Evolutionary conservation across 2,329 filamentous ascomycete species (phyloP).

Genomic region (Phialophora chinensis): DNA sequence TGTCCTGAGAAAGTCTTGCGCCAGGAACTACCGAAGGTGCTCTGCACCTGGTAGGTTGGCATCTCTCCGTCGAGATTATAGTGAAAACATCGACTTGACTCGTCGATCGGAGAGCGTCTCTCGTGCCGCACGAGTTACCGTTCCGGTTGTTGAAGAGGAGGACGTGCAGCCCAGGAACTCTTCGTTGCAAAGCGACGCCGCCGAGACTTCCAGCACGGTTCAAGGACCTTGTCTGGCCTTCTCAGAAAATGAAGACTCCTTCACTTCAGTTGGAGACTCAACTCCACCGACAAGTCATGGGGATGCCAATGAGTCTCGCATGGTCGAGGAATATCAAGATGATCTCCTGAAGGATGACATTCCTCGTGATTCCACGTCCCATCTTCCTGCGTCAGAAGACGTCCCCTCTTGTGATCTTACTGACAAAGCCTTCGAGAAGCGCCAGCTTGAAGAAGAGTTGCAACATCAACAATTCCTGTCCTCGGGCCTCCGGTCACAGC

Average conservation of each 20-base stretch:
- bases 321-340: neutral
- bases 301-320: neutral
- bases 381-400: neutral
- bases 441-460: neutral
- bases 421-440: neutral
- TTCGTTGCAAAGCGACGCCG: neutral
- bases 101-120: neutral
- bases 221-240: neutral
- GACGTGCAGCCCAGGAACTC: neutral
- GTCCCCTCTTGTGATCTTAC: neutral
- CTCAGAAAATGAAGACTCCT: neutral
- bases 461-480: neutral
- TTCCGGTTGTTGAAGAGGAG: neutral
- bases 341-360: neutral
- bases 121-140: neutral
- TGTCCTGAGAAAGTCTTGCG: neutral
- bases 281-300: neutral
- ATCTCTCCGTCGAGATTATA: neutral
- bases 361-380: neutral
- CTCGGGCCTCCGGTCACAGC: conserved; percentile 8
- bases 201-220: neutral
- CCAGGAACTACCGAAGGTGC: neutral
- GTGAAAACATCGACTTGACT: neutral
- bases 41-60: neutral
- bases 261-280: neutral